Evolutionary conservation across 495 filamentous ascomycete species (phyloP), one percentile per base, ranked within the genome.

Genomic region (Lasiosphaeria miniovina): DNA sequence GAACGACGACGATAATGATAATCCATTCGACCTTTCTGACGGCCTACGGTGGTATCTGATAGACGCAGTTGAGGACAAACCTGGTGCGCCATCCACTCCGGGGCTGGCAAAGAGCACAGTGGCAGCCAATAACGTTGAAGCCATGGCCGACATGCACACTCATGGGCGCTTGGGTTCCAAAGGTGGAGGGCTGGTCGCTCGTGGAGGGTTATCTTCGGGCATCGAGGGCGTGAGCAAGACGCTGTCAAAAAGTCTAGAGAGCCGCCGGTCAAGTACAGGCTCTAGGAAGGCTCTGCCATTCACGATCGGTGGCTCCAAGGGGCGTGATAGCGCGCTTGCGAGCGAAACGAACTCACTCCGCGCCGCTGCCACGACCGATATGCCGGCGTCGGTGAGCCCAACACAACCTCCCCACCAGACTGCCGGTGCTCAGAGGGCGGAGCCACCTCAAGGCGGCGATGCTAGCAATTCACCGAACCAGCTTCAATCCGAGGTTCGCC

Each of bases 1-100:
- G 6, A 73, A 71, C 43, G 78, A 87, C n/a, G 78, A 80, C 33
- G 91, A 94, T 48, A 93, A 98, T 61, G 94, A 99, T 59, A 99
- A 99, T 69, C 94, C 94, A 2, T 99, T 98, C 65, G 93, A 96
- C 62, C 82, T 99, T 14, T 96, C 92, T 0, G 94, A 99, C 67
- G 94, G 94, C 15, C 78, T 99, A 15, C 84, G 93, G 35, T 99
- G 94, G 94, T 98, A 96, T 67, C 83, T 98, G 3, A 83, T 98
- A 9, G 93, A 99, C 68, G 94, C 94, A 0, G 80, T 82, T 3
- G 94, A 99, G 67, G 94, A 98, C 70, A 97, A 96, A 69, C 84
- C 89, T 6, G 94, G 93, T n/a, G 95, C 94, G 3, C 94, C 94
- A 3, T 86, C 86, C 11, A 98, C 91, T 0, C 92, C 94, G 0